phyloP scores from a whole-genome alignment of 1,284 basidiomycete species.

The Cutaneotrichosporon spelunceum region DNA sequence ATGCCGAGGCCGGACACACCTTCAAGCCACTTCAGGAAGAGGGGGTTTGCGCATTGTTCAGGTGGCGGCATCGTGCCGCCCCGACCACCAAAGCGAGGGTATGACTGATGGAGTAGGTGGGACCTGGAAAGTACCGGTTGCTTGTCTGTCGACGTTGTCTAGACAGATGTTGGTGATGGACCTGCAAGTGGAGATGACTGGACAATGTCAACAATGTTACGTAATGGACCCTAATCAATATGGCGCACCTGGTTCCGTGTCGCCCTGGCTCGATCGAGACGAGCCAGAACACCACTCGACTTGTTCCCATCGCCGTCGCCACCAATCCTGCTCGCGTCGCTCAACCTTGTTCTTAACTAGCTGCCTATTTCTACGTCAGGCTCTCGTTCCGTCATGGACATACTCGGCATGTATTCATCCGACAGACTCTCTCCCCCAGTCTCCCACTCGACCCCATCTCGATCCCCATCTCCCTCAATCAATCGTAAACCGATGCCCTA shows the following conservation, averaged over 20 bases:
- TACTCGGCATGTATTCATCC: not conserved
- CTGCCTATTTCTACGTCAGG: not conserved
- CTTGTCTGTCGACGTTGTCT: not conserved
- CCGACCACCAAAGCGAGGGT: not conserved
- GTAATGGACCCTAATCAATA: not conserved
- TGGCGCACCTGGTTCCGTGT: not conserved
- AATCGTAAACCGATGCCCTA: not conserved
- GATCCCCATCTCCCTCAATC: not conserved
- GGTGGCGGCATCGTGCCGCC: constrained; percentile 1
- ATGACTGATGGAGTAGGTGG: not conserved
- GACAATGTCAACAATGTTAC: constrained; percentile 1
- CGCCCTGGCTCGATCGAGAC: no score
- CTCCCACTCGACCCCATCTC: not conserved
- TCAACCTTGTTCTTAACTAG: not conserved
- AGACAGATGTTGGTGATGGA: not conserved
- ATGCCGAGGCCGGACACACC: constrained; percentile 24
- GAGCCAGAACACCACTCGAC: no score
- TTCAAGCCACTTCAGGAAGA: constrained; percentile 48
- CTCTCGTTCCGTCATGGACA: not conserved
- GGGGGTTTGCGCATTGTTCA: constrained; percentile 44
- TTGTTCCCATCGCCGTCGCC: not conserved
- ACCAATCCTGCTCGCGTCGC: not conserved
- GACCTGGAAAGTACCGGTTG: no score
- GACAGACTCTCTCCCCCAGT: not conserved
- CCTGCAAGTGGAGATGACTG: constrained; percentile 1